Percentiles rank a stretch among this genome's conserved stretches.
These are phyloP conservation scores for Tranzscheliella williamsii DNA, from an alignment of 1,284 basidiomycete genomes.

Conservation along the genomic window DNA sequence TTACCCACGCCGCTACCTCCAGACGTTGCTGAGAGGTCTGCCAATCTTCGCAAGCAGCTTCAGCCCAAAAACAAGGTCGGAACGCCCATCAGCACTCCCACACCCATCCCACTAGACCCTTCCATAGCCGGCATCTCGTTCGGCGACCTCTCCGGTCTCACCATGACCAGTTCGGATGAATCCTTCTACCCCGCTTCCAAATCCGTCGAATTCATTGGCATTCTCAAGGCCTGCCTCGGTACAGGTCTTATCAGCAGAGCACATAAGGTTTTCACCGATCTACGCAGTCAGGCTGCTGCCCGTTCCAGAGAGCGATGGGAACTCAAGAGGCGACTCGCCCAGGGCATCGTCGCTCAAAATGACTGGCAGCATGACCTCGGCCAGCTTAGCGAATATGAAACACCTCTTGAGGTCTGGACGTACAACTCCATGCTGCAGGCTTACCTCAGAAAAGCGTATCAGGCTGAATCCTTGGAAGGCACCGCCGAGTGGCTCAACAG, in stretches of 20 bases:
- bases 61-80: constrained; percentile 9
- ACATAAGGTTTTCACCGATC: constrained; percentile 50
- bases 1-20: constrained; percentile 37
- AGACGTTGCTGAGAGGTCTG: constrained; percentile 28
- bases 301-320: constrained; percentile 37
- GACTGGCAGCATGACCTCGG: constrained; percentile 25
- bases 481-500: constrained; percentile 38
- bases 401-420: constrained; percentile 39
- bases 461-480: constrained; percentile 29
- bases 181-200: constrained; percentile 45
- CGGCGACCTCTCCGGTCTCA: constrained; percentile 34
- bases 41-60: constrained; percentile 11
- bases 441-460: constrained; percentile 48
- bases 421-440: constrained; percentile 56
- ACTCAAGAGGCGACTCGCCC: constrained; percentile 14
- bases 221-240: constrained; percentile 54
- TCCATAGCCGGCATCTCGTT: constrained; percentile 20
- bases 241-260: constrained; percentile 53
- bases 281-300: constrained; percentile 35
- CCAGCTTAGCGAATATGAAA: constrained; percentile 12
- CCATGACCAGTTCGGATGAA: constrained; percentile 41
- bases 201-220: constrained; percentile 43
- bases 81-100: constrained; percentile 2
- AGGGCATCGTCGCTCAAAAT: constrained; percentile 29
- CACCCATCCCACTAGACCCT: constrained; percentile 1